Conservation (phyloP, 2,329 filamentous ascomycete genomes). For the Nothopassalora personata region DNA sequence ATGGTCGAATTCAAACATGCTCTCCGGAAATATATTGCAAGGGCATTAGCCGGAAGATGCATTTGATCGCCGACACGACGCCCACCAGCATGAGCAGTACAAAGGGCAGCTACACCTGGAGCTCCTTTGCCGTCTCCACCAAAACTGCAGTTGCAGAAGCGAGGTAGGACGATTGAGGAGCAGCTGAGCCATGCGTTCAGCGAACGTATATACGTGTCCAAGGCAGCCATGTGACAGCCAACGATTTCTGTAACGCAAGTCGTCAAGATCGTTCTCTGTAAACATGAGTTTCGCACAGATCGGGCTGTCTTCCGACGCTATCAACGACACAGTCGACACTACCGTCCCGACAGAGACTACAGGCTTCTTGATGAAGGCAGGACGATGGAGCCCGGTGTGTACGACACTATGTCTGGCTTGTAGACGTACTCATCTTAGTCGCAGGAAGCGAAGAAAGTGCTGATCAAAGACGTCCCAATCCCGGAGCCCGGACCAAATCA, state of each 20-base stretch:
- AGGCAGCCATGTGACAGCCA: background rate
- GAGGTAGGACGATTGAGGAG: background rate
- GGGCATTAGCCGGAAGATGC: too few species aligned
- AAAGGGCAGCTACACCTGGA: background rate
- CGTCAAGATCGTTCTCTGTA: background rate
- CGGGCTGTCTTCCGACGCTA: background rate
- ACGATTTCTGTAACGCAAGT: background rate
- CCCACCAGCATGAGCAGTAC: too few species aligned
- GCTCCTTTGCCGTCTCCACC: background rate
- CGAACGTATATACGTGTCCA: background rate
- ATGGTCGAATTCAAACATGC: conserved; percentile 36
- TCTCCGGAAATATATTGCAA: too few species aligned
- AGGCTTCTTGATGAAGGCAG: conserved; percentile 10
- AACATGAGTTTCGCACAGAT: background rate
- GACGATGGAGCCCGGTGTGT: conserved; percentile 10
- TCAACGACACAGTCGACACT: background rate
- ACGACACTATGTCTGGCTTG: background rate
- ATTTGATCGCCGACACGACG: too few species aligned
- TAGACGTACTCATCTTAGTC: background rate
- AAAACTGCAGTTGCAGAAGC: background rate
- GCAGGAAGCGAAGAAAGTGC: conserved; percentile 11
- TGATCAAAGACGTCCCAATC: conserved; percentile 11
- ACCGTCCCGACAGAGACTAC: background rate
- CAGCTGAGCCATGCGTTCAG: background rate
- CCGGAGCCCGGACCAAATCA: conserved; percentile 15